A percentile compares a stretch with the other conserved stretches of the same genome.
These are phyloP conservation scores for Exobasidium cylindrosporum DNA, from an alignment of 1,284 basidiomycete species.

Conservation along the genomic window DNA sequence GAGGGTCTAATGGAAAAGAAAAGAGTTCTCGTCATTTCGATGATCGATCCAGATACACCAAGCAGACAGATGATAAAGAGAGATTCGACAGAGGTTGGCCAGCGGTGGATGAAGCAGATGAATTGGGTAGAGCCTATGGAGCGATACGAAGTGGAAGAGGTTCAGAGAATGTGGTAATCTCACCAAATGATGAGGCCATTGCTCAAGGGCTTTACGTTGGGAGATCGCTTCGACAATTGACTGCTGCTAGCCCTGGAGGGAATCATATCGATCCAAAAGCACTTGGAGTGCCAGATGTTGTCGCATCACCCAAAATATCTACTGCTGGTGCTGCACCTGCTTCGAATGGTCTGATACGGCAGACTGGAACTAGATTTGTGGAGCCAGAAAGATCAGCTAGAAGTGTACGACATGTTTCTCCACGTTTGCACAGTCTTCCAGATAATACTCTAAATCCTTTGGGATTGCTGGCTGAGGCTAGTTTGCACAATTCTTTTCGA, in stretches of 20 bases:
- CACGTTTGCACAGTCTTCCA: constrained; percentile 63
- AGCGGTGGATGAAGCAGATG: constrained; percentile 9
- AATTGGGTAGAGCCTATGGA: not conserved
- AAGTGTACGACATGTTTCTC: constrained; percentile 3
- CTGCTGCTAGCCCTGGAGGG: constrained; percentile 6
- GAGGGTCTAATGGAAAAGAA: not conserved
- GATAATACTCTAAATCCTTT: constrained; percentile 54
- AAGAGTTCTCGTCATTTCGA: constrained; percentile 2
- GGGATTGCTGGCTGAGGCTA: constrained; percentile 54
- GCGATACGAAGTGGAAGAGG: not conserved
- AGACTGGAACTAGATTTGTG: constrained; percentile 3
- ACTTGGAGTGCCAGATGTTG: not conserved
- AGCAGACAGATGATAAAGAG: not conserved
- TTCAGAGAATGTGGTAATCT: not conserved
- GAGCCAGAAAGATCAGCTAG: constrained; percentile 1
- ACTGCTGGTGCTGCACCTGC: not conserved
- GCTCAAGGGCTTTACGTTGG: constrained; percentile 1
- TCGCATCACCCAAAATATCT: not conserved
- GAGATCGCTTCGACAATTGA: not conserved
- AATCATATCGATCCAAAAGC: constrained; percentile 10
- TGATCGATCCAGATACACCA: not conserved
- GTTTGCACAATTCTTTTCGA: constrained; percentile 48
- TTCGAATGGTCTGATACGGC: not conserved
- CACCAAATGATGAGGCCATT: not conserved
- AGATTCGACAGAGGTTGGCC: constrained; percentile 6